Evolutionary conservation across 495 filamentous ascomycete species (phyloP), one percentile per base, ranked within the genome.

Genomic region (Xylona heveae): DNA sequence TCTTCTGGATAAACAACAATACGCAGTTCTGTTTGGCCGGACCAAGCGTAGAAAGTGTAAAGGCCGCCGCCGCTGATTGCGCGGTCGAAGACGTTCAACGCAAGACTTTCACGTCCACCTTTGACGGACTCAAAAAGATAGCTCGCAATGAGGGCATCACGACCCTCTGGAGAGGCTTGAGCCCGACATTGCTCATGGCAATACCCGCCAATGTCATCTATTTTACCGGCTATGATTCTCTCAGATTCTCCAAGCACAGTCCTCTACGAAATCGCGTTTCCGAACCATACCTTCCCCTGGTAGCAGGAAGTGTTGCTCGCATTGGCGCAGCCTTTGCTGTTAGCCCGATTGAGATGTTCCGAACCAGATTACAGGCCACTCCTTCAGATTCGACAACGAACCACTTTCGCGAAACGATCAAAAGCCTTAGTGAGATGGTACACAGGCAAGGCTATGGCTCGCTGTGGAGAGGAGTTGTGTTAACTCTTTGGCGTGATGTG

Each of bases 151-250:
- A 97, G 56, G 88, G 88, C 1, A 40, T 78, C 9, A 65, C 63
- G 13, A 81, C 90, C 5, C 62, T 97, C 30, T 97, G 88, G 88
- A 71, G 88, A 22, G 88, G 88, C 4, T 62, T 97, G 2, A 83
- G 77, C 13, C 82, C 90, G 6, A 97, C 90, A 1, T 53, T 97
- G 25, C 64, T 79, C 42, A 97, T 97, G 88, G 73, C 85, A 2
- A 68, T 97, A 19, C 88, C 88, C 0, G 81, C 69, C 22, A 97
- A 97, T 51, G 84, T 97, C 38, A 95, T 97, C 37, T 97, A 97
- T 53, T 93, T 94, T 43, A 85, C 88, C 20, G 88, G 85, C n/a
- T 97, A 97, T 49, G 88, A 97, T 44, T 88, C 78, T 71, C 53
- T 97, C 37, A 74, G 88, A 9, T 71, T 55, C 15, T 76, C 75